A percentile compares a stretch with the other conserved stretches of the same genome.
These are phyloP conservation scores for Lactarius trivialis DNA, from an alignment of 768 basidiomycete genomes.

Conservation along the genomic window DNA sequence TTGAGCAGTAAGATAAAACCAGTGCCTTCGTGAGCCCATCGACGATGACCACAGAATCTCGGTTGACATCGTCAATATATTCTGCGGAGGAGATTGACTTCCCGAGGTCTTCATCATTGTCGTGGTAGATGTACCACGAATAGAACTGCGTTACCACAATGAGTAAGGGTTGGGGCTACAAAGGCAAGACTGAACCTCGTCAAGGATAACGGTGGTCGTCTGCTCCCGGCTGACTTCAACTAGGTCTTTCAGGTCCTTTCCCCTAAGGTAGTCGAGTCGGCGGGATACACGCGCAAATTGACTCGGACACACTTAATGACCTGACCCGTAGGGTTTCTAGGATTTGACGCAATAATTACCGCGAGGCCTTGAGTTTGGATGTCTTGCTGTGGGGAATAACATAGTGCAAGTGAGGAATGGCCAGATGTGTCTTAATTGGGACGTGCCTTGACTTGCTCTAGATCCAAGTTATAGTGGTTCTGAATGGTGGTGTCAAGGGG, in stretches of 20 bases:
- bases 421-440: background rate
- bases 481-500: conserved; percentile 31
- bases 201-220: conserved; percentile 70
- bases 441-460: conserved; percentile 67
- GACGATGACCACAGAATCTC: conserved; percentile 80
- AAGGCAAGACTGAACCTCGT: conserved; percentile 51
- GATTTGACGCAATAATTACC: conserved; percentile 86
- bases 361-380: conserved; percentile 77
- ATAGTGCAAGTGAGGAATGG: background rate
- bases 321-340: conserved; percentile 97
- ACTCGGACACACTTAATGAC: conserved; percentile 48
- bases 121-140: conserved; percentile 92
- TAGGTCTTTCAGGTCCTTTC: conserved; percentile 75
- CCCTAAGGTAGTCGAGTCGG: conserved; percentile 35
- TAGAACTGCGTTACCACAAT: conserved; percentile 56
- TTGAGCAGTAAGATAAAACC: background rate
- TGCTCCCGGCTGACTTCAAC: conserved; percentile 67
- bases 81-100: conserved; percentile 75
- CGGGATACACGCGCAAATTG: background rate
- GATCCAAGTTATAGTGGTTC: conserved; percentile 66
- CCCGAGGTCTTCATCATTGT: conserved; percentile 65
- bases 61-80: conserved; percentile 82
- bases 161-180: background rate
- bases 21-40: conserved; percentile 87
- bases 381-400: conserved; percentile 46